phyloP scores from a whole-genome alignment of 805 yeast genomes.

The Yamadazyma tumulicola region DNA sequence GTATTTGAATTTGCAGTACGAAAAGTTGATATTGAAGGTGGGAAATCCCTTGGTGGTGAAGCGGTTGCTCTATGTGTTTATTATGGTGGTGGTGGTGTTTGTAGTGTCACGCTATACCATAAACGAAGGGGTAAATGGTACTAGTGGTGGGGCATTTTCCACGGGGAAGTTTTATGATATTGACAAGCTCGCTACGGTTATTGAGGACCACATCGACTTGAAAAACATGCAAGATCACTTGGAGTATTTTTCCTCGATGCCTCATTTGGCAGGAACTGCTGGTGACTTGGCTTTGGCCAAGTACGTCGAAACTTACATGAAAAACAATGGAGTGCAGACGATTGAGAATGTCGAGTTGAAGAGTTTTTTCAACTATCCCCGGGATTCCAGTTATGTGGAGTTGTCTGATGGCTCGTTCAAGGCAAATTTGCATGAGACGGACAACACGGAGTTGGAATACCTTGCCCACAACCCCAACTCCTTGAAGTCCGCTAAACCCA shows the following conservation, averaged over 20 bases:
- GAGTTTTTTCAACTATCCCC: slow-evolving; percentile 66
- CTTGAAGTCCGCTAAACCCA: slow-evolving; percentile 46
- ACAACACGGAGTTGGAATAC: slow-evolving; percentile 29
- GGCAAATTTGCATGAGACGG: slow-evolving; percentile 38
- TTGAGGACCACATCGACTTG: slow-evolving; percentile 49
- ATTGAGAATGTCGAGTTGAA: slow-evolving; percentile 50
- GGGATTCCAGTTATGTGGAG: slow-evolving; percentile 25
- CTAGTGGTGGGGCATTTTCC: slow-evolving; percentile 39
- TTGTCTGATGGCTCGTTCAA: slow-evolving; percentile 30
- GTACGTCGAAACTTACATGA: slow-evolving; percentile 59
- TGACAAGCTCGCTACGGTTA: slow-evolving; percentile 44
- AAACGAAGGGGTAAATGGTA: slow-evolving; percentile 35
- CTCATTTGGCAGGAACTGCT: slow-evolving; percentile 83
- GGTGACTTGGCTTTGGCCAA: slow-evolving; percentile 75
- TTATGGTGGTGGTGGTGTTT: slow-evolving; percentile 58
- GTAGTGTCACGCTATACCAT: slow-evolving; percentile 56
- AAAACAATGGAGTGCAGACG: slow-evolving; percentile 50
- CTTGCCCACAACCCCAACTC: slow-evolving; percentile 70
- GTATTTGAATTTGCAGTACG: slow-evolving; percentile 45
- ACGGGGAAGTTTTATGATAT: slow-evolving; percentile 64
- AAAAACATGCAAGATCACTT: slow-evolving; percentile 60
- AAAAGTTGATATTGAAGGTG: slow-evolving; percentile 54
- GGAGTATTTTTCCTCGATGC: slow-evolving; percentile 73
- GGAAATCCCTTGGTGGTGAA: slow-evolving; percentile 87
- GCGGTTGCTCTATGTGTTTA: slow-evolving; percentile 66